These are phyloP conservation scores for Chaetomium strumarium DNA, from an alignment of 2,329 filamentous ascomycete genomes.

Conservation along the genomic window DNA sequence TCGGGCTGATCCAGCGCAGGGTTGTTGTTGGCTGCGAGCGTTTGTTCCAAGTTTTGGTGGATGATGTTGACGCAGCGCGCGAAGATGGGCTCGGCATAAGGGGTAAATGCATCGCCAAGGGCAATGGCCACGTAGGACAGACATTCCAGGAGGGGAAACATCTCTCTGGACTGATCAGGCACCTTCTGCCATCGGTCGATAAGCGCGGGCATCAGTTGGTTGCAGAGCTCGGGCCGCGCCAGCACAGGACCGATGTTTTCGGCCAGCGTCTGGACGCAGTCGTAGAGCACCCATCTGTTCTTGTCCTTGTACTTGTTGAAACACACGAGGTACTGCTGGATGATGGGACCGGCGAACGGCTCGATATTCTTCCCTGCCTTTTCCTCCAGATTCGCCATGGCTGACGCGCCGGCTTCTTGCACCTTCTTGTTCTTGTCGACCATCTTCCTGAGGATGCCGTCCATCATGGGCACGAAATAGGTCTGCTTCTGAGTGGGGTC, in stretches of 20 bases:
- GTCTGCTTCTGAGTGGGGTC: slow-evolving; percentile 61
- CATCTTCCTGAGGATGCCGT: slow-evolving; percentile 90
- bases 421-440: slow-evolving; percentile 96
- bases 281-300: slow-evolving; percentile 98
- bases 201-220: slow-evolving; percentile 85
- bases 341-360: slow-evolving; percentile 83
- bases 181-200: slow-evolving; percentile 85
- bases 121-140: slow-evolving; percentile 90
- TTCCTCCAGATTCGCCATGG: slow-evolving; percentile 93
- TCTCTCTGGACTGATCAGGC: slow-evolving; percentile 80
- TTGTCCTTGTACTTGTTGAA: slow-evolving; percentile 96
- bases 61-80: slow-evolving; percentile 84
- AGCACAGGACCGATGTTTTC: slow-evolving; percentile 82
- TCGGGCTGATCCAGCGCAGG: slow-evolving; percentile 70
- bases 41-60: slow-evolving; percentile 81
- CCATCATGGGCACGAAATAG: slow-evolving; percentile 95
- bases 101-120: slow-evolving; percentile 73
- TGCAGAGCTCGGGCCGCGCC: slow-evolving; percentile 72
- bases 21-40: slow-evolving; percentile 63
- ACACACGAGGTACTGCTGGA: slow-evolving; percentile 86
- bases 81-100: slow-evolving; percentile 84
- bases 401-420: slow-evolving; percentile 91
- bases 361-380: slow-evolving; percentile 76
- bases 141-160: slow-evolving; percentile 94
- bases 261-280: slow-evolving; percentile 94